Evolutionary conservation across 2,329 filamentous ascomycete genomes (phyloP).

Genomic region (Endocalyx cinctus): DNA sequence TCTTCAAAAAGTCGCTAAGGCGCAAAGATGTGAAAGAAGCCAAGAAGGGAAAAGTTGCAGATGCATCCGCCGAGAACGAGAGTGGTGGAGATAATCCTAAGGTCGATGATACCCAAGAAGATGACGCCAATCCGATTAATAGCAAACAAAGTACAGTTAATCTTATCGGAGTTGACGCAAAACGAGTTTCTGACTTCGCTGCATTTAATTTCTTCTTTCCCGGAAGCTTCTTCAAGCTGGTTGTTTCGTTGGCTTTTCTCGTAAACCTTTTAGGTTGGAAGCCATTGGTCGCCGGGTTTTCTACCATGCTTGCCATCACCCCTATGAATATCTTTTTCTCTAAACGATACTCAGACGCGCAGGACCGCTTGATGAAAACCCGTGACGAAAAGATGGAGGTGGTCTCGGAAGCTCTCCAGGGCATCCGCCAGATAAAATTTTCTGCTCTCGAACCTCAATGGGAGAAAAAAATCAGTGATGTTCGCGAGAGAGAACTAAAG

Average conservation of each 20-base stretch:
- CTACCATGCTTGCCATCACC: constrained; percentile 58
- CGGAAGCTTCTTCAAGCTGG: constrained; percentile 56
- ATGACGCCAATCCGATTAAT: constrained; percentile 40
- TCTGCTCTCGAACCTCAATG: constrained; percentile 71
- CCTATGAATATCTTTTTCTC: constrained; percentile 66
- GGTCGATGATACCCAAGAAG: constrained; percentile 35
- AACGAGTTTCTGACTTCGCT: constrained; percentile 65
- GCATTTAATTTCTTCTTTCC: constrained; percentile 62
- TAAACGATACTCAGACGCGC: constrained; percentile 58
- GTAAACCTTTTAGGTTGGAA: constrained; percentile 68
- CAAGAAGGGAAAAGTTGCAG: constrained; percentile 40
- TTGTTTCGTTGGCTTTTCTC: constrained; percentile 63
- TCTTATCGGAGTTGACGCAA: constrained; percentile 70
- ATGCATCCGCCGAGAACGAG: constrained; percentile 24
- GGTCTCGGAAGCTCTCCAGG: constrained; percentile 71
- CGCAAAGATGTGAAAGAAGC: constrained; percentile 71
- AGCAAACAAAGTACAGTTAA: constrained; percentile 71
- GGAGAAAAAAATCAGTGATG: constrained; percentile 63
- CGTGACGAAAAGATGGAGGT: constrained; percentile 72
- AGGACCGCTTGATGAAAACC: constrained; percentile 69
- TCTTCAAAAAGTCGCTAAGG: constrained; percentile 73
- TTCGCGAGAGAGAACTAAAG: constrained; percentile 61
- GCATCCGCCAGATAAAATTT: constrained; percentile 82
- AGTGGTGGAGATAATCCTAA: constrained; percentile 27
- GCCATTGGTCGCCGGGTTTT: constrained; percentile 60